Base-by-base conservation (phyloP, 495 filamentous ascomycete species). In the Xylaria castorea region DNA sequence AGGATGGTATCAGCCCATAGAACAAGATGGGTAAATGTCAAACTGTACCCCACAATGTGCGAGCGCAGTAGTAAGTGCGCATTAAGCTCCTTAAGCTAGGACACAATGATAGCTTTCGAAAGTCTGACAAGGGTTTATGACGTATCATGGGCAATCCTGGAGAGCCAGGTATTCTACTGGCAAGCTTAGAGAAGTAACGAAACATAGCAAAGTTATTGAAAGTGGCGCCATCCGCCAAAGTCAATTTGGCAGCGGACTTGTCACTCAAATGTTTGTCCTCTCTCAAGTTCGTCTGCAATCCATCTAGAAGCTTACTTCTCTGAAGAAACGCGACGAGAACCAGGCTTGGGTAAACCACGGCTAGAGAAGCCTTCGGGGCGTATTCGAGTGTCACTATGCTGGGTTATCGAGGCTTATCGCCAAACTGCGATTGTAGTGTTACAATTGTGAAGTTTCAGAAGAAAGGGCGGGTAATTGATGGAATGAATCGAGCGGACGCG, bases 1-100 rank as follows among this genome's bases (percentile, higher is more conserved):
- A 32, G 60, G 0, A 63, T 63, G 60, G 60, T 63, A n/a, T n/a
- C n/a, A 11, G 60, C 60, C 60, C 60, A 63, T 18, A 63, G 46
- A n/a, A 50, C 20, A 50, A 50, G 46, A 50, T 50, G 20, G 20
- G 20, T 18, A 50, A 50, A 50, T 50, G 46, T 22, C 16, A 50
- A n/a, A 50, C 20, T 50, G 5, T 50, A 50, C 46, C 46, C 46
- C 20, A 50, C 46, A 22, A 50, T 50, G 18, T 50, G 46, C 20
- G 46, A 50, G 20, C 46, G 46, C 20, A 50, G 46, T 6, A 50
- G 46, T 50, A 50, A n/a, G 5, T 50, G 46, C 46, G 46, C 46
- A 50, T 50, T 50, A 9, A 50, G 46, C 20, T 50, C 46, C 46
- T 50, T 5, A 6, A 50, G 46, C 46, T 50, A 22, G 20, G 18